Conservation (phyloP, 169 alveolate genomes). For the Plasmodium adleri region DNA sequence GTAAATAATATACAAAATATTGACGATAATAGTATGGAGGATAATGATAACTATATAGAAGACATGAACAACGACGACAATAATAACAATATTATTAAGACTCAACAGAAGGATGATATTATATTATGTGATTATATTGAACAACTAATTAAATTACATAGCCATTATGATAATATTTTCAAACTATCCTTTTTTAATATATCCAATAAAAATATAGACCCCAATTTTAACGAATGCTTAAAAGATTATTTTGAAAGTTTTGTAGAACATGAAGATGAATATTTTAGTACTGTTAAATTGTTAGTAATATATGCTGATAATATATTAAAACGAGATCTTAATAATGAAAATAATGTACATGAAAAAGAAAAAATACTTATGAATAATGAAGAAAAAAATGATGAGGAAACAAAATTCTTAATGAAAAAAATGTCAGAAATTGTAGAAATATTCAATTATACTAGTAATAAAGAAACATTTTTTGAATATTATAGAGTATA, state of each 20-base stretch:
- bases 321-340: slow-evolving; percentile 20
- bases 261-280: slow-evolving; percentile 70
- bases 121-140: slow-evolving; percentile 53
- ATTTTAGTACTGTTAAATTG: slow-evolving; percentile 62
- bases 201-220: slow-evolving; percentile 42
- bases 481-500: slow-evolving; percentile 66
- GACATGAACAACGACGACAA: slow-evolving; percentile 15
- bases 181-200: slow-evolving; percentile 48
- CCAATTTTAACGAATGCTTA: slow-evolving; percentile 57
- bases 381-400: neutral
- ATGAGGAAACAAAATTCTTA: neutral
- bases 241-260: slow-evolving; percentile 73
- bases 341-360: neutral
- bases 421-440: slow-evolving; percentile 66
- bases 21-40: slow-evolving; percentile 6
- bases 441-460: slow-evolving; percentile 60
- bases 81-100: slow-evolving; percentile 15
- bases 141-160: slow-evolving; percentile 41
- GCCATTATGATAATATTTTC: slow-evolving; percentile 47
- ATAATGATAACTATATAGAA: slow-evolving; percentile 21
- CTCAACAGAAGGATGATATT: slow-evolving; percentile 35
- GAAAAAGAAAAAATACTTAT: neutral
- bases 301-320: slow-evolving; percentile 64
- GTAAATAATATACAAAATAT: neutral
- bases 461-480: slow-evolving; percentile 63